phyloP scores from a whole-genome alignment of 2,329 filamentous ascomycete species.

The Lecanicillium sp. region DNA sequence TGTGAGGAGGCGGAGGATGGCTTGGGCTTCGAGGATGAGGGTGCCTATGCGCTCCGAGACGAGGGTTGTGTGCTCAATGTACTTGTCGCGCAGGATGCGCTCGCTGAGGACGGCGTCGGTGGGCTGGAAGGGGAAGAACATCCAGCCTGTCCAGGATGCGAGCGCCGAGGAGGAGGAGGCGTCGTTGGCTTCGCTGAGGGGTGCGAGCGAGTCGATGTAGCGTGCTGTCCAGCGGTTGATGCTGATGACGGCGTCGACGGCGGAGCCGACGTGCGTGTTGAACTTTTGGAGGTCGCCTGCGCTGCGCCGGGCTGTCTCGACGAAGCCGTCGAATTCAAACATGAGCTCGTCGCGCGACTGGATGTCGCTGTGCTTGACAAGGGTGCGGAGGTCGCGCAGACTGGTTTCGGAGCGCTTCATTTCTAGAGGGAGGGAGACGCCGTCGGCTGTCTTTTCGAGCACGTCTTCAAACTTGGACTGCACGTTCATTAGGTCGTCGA shows the following conservation, averaged over 20 bases:
- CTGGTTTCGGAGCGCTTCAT: slow-evolving; percentile 72
- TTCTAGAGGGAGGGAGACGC: slow-evolving; percentile 61
- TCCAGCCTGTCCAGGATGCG: slow-evolving; percentile 32
- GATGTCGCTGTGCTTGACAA: slow-evolving; percentile 63
- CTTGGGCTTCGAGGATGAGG: slow-evolving; percentile 63
- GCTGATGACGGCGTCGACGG: slow-evolving; percentile 65
- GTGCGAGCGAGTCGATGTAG: slow-evolving; percentile 54
- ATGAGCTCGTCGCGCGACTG: slow-evolving; percentile 62
- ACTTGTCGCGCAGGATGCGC: slow-evolving; percentile 60
- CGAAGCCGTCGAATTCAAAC: slow-evolving; percentile 67
- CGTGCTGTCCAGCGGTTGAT: slow-evolving; percentile 70
- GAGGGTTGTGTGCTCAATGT: slow-evolving; percentile 61
- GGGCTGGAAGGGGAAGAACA: slow-evolving; percentile 56
- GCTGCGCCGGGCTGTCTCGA: slow-evolving; percentile 57
- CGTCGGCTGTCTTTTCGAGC: slow-evolving; percentile 56
- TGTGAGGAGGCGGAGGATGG: slow-evolving; percentile 55
- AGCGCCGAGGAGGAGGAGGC: slow-evolving; percentile 25
- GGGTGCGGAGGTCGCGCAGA: slow-evolving; percentile 63
- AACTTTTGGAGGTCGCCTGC: slow-evolving; percentile 63
- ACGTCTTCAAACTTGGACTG: slow-evolving; percentile 73
- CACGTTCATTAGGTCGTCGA: slow-evolving; percentile 65
- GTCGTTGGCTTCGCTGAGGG: slow-evolving; percentile 18
- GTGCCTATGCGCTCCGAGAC: slow-evolving; percentile 61
- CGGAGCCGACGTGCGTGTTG: slow-evolving; percentile 66
- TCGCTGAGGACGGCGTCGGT: slow-evolving; percentile 40